Percentiles rank a stretch among this genome's conserved stretches.
phyloP scores from a whole-genome alignment of 176 grass and related monocot species.

The Musa schizocarpa region DNA sequence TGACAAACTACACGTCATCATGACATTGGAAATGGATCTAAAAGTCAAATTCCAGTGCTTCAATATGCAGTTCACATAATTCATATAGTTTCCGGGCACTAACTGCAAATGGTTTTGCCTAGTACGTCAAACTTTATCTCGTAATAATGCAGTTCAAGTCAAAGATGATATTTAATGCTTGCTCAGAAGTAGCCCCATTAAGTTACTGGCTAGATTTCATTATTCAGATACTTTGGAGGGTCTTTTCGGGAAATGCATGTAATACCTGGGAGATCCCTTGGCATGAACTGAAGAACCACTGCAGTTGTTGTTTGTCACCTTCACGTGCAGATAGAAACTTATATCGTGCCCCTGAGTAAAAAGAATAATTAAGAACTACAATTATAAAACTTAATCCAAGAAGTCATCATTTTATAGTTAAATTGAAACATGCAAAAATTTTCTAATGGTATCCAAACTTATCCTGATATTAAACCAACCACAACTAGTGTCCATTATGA shows the following conservation, averaged over 20 bases:
- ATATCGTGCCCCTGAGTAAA: slow-evolving; percentile 43
- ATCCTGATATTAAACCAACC: background rate
- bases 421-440: background rate
- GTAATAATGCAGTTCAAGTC: too few relatives aligned
- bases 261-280: slow-evolving; percentile 67
- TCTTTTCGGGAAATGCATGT: too few relatives aligned
- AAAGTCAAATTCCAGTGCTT: too few relatives aligned
- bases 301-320: slow-evolving; percentile 85
- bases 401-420: background rate
- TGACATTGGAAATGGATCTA: background rate
- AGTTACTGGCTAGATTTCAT: too few relatives aligned
- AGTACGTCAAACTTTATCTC: too few relatives aligned
- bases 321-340: slow-evolving; percentile 55
- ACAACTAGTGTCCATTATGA: background rate
- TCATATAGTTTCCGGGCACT: too few relatives aligned
- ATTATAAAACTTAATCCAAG: too few relatives aligned
- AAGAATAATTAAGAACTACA: background rate
- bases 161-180: background rate
- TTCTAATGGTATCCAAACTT: background rate
- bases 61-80: too few relatives aligned
- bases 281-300: slow-evolving; percentile 67
- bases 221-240: too few relatives aligned
- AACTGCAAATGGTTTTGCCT: too few relatives aligned
- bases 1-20: background rate
- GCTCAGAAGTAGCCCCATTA: too few relatives aligned